phyloP scores from a whole-genome alignment of 2,329 filamentous ascomycete genomes.

The Monilinia aucupariae region DNA sequence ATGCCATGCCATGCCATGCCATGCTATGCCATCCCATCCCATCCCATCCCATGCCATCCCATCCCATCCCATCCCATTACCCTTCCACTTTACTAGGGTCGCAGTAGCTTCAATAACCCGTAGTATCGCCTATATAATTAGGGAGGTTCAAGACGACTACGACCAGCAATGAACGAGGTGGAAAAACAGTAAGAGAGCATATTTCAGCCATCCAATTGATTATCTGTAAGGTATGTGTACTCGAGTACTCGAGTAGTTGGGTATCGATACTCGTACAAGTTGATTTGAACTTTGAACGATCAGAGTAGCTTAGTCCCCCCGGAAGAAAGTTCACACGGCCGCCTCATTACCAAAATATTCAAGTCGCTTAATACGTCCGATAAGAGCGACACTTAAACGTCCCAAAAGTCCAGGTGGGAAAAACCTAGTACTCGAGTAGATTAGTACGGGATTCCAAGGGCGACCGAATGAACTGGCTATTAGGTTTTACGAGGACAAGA shows the following conservation, averaged over 20 bases:
- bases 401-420: not conserved
- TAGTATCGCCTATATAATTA: constrained; percentile 7
- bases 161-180: no score
- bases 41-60: no score
- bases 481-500: not conserved
- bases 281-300: no score
- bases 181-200: not conserved
- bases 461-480: not conserved
- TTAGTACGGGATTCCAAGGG: not conserved
- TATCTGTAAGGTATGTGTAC: not conserved
- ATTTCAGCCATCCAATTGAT: not conserved
- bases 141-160: not conserved
- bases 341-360: constrained; percentile 1
- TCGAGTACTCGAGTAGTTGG: not conserved
- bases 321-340: not conserved
- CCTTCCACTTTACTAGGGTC: constrained; percentile 6
- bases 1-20: no score
- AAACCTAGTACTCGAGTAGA: not conserved
- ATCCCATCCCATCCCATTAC: not conserved
- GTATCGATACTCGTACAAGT: no score
- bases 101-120: not conserved
- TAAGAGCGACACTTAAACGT: not conserved
- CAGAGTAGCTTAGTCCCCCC: no score
- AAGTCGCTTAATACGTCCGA: not conserved
- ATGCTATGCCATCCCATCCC: no score